Evolutionary conservation across 441 rosid genomes (phyloP).

Genomic region (Aleurites moluccanus): DNA sequence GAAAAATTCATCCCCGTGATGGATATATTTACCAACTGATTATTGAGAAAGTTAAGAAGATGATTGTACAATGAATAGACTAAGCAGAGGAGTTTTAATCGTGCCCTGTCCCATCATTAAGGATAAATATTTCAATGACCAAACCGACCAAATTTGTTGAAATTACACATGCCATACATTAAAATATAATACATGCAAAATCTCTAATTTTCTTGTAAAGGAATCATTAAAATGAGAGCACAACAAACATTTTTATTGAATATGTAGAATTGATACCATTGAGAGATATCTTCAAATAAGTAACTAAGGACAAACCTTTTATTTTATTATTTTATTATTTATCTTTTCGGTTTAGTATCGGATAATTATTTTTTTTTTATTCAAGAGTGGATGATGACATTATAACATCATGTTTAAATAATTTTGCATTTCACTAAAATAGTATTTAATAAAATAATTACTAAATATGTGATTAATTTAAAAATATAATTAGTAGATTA

Average conservation of each 20-base stretch:
- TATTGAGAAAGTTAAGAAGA: background rate
- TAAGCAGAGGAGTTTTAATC: slow-evolving; percentile 11
- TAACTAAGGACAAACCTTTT: background rate
- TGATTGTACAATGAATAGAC: slow-evolving; percentile 20
- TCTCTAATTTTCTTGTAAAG: slow-evolving; percentile 1
- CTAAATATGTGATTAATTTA: too few relatives aligned
- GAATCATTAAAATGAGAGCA: slow-evolving; percentile 15
- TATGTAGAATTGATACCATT: background rate
- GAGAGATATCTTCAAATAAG: background rate
- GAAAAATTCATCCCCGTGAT: background rate
- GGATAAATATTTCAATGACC: background rate
- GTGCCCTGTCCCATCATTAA: slow-evolving; percentile 3
- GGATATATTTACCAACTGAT: slow-evolving; percentile 29
- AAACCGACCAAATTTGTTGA: background rate
- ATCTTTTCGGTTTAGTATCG: too few relatives aligned
- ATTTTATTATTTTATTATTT: background rate
- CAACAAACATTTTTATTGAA: background rate
- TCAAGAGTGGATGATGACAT: slow-evolving; percentile 23
- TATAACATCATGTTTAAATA: slow-evolving; percentile 24
- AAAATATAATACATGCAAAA: background rate
- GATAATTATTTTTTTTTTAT: background rate
- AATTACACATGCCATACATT: background rate
- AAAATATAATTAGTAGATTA: too few relatives aligned
- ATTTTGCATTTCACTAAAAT: slow-evolving; percentile 14
- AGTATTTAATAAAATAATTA: too few relatives aligned